These are phyloP conservation scores for Gaultheria prostrata DNA, from an alignment of 148 eudicot species.

Conservation along the genomic window DNA sequence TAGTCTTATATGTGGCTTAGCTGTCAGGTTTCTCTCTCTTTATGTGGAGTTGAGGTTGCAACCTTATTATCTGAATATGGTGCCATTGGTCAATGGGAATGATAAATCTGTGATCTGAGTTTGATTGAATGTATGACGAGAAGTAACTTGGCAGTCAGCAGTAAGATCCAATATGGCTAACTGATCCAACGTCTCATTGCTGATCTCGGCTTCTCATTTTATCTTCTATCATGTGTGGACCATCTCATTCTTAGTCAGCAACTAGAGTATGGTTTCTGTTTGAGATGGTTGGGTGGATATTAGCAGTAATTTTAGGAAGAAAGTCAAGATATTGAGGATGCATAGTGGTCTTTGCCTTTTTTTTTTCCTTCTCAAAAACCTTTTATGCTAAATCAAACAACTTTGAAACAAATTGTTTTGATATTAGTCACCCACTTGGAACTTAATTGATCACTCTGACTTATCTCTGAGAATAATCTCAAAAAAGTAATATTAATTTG, in stretches of 20 bases:
- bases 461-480: background rate
- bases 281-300: background rate
- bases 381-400: background rate
- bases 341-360: background rate
- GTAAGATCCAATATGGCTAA: background rate
- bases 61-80: background rate
- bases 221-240: background rate
- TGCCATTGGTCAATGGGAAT: background rate
- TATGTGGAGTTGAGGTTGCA: background rate
- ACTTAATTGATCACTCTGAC: background rate
- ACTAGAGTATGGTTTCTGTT: background rate
- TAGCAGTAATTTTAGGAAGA: background rate
- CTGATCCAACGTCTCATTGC: background rate
- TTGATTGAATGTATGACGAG: background rate
- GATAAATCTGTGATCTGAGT: background rate
- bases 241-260: background rate
- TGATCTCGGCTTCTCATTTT: background rate
- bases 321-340: background rate
- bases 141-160: background rate
- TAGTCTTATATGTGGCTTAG: background rate
- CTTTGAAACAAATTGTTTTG: constrained; percentile 5
- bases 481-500: background rate
- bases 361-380: background rate
- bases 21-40: background rate
- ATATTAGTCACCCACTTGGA: background rate